These are phyloP conservation scores for Ogataea minuta DNA, from an alignment of 805 yeast genomes.

Conservation along the genomic window DNA sequence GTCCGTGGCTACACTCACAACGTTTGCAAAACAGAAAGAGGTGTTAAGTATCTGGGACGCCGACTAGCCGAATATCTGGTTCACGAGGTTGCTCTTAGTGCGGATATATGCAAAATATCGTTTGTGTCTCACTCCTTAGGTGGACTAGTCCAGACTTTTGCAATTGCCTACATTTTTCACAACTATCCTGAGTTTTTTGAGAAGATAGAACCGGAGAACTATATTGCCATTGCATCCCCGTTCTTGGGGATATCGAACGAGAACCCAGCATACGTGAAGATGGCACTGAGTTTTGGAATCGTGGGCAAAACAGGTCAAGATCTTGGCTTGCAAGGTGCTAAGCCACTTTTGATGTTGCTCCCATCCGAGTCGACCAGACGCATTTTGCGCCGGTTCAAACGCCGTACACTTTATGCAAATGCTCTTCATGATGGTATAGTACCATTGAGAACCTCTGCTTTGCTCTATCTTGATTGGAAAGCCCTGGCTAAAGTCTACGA, in stretches of 20 bases:
- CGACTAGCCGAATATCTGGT: conserved; percentile 74
- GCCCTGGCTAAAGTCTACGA: conserved; percentile 55
- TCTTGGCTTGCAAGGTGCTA: conserved; percentile 56
- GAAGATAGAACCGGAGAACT: conserved; percentile 67
- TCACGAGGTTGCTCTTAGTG: conserved; percentile 43
- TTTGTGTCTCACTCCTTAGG: conserved; percentile 94
- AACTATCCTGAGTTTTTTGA: conserved; percentile 72
- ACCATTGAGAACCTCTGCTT: conserved; percentile 85
- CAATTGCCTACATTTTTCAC: conserved; percentile 72
- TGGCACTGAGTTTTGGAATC: conserved; percentile 82
- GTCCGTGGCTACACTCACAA: conserved; percentile 84
- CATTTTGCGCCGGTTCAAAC: conserved; percentile 58
- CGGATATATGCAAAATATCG: conserved; percentile 62
- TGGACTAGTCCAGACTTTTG: conserved; percentile 88
- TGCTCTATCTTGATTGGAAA: conserved; percentile 81
- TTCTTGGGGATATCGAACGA: conserved; percentile 84
- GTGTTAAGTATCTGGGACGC: conserved; percentile 79
- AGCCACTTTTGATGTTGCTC: conserved; percentile 70
- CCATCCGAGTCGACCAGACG: conserved; percentile 74
- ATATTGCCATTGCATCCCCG: conserved; percentile 84
- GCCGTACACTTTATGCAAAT: conserved; percentile 86
- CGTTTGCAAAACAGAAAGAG: conserved; percentile 84
- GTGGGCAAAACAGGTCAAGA: conserved; percentile 95
- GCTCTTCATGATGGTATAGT: conserved; percentile 93
- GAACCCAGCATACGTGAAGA: conserved; percentile 78